Base-by-base conservation (phyloP, 306 rosid genomes). In the Luffa aegyptiaca region DNA sequence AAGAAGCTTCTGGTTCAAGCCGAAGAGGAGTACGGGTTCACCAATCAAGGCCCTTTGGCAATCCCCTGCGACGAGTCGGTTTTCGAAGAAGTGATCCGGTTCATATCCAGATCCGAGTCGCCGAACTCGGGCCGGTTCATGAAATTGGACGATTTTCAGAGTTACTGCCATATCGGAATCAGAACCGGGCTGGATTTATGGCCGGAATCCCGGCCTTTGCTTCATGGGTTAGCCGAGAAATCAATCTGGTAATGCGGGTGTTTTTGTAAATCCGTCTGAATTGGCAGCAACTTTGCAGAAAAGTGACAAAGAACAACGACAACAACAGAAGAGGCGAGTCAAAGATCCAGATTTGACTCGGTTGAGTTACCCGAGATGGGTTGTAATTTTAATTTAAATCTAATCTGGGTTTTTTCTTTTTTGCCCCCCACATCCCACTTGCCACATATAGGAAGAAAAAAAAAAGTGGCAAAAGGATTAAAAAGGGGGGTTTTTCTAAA, bases 21-120 rank as follows among this genome's bases (percentile, higher is more conserved):
- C 0, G 96, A 95, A 59, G 97, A 95, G 75, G 99, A 90, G 84
- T 91, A 89, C 82, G 99, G 97, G 0, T 95, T 92, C 87, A 48
- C 80, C 13, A 87, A 88, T 80, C 78, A 79, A 6, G 99, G 99
- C 0, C 99, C 97, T 0, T 64, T 95, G 1, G 88, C 88, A 3
- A 95, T 95, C 46, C 99, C 99, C 0, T 95, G 99, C 84, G 97
- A 93, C 46, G 97, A 95, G 85, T 81, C 82, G 0, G 68, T 88
- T 12, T 95, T 95, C 64, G 85, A 89, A 72, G 97, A 93, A 18
- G 82, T 81, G 3, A 82, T 95, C 72, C 89, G 91, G 69, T 82
- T 82, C 64, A 85, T 95, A 64, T 86, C 97, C 33, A 87, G 92
- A 35, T 83, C 95, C 6, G 96, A 84, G 0, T 85, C 90, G 0